Evolutionary conservation across 2,329 filamentous ascomycete genomes (phyloP).

Genomic region (Phialophora macrospora): DNA sequence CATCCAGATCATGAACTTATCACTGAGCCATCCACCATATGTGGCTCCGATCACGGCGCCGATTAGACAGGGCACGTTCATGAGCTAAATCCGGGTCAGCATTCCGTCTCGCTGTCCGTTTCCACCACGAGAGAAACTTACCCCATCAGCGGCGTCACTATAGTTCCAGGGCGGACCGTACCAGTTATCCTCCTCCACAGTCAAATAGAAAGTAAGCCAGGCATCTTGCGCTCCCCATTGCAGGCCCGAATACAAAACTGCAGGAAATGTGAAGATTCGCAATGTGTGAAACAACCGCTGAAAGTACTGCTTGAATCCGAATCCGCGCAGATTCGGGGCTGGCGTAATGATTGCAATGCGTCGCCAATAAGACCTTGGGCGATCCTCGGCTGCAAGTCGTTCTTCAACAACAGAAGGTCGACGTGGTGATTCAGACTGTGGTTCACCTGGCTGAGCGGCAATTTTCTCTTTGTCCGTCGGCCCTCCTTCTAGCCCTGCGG

Average conservation of each 20-base stretch:
- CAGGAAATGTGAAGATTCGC: slow-evolving; percentile 63
- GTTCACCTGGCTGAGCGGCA: slow-evolving; percentile 8
- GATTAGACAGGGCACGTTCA: slow-evolving; percentile 57
- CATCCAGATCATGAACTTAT: slow-evolving; percentile 62
- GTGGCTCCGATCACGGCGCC: slow-evolving; percentile 38
- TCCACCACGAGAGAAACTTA: neutral
- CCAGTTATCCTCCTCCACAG: slow-evolving; percentile 63
- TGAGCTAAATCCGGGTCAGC: slow-evolving; percentile 3
- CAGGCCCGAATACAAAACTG: slow-evolving; percentile 62
- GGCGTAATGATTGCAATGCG: slow-evolving; percentile 63
- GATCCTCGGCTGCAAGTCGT: slow-evolving; percentile 33
- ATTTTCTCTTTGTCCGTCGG: slow-evolving; percentile 23
- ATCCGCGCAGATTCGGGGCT: slow-evolving; percentile 59
- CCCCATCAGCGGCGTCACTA: slow-evolving; percentile 57
- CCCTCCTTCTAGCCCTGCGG: slow-evolving; percentile 5
- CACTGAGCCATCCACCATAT: slow-evolving; percentile 60
- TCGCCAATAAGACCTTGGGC: slow-evolving; percentile 59
- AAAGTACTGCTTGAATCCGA: slow-evolving; percentile 60
- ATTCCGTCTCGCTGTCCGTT: neutral
- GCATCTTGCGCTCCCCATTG: slow-evolving; percentile 66
- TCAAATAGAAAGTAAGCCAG: slow-evolving; percentile 65
- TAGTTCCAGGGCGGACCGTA: slow-evolving; percentile 61
- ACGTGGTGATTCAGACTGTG: slow-evolving; percentile 4
- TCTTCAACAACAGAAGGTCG: slow-evolving; percentile 27
- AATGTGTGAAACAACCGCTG: slow-evolving; percentile 60